A percentile compares a stretch with the other conserved stretches of the same genome.
These are phyloP conservation scores for Pilasporangium apinafurcum DNA, from an alignment of 352 stramenopile genomes.

Conservation along the genomic window DNA sequence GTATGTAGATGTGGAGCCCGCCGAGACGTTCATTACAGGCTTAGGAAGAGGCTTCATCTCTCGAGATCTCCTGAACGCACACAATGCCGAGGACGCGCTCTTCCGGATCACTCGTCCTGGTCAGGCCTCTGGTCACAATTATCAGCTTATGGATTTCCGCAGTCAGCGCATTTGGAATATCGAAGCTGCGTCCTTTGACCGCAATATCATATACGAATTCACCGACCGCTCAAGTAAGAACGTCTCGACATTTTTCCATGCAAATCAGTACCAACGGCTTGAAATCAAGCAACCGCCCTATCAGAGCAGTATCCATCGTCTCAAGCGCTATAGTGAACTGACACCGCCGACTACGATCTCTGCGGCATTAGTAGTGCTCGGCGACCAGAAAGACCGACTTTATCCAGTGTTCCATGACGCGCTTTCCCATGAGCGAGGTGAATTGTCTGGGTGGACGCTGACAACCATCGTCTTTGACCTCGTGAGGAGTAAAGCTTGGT, in stretches of 20 bases:
- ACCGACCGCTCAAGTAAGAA: slow-evolving; percentile 1
- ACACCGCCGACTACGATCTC: slow-evolving; percentile 24
- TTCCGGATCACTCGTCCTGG: slow-evolving; percentile 33
- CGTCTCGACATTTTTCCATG: slow-evolving; percentile 51
- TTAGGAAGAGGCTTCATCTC: slow-evolving; percentile 69
- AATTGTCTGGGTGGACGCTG: slow-evolving; percentile 68
- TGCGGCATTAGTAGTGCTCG: slow-evolving; percentile 47
- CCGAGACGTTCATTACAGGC: slow-evolving; percentile 46
- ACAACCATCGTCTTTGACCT: slow-evolving; percentile 67
- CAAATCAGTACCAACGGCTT: slow-evolving; percentile 73
- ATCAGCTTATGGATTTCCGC: slow-evolving; percentile 66
- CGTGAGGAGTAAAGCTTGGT: slow-evolving; percentile 24
- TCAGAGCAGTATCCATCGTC: slow-evolving; percentile 58
- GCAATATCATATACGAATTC: slow-evolving; percentile 38
- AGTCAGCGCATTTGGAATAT: slow-evolving; percentile 51
- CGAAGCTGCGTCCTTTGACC: slow-evolving; percentile 59
- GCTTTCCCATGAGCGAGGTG: slow-evolving; percentile 42
- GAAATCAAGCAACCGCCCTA: slow-evolving; percentile 51
- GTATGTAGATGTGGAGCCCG: slow-evolving; percentile 50
- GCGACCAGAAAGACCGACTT: slow-evolving; percentile 48
- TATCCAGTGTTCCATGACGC: slow-evolving; percentile 65
- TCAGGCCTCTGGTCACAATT: slow-evolving; percentile 68
- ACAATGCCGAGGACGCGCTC: slow-evolving; percentile 37
- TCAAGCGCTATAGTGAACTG: slow-evolving; percentile 53
- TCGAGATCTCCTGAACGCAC: slow-evolving; percentile 42